Percentiles rank a stretch among this genome's conserved stretches.
Evolutionary conservation across 352 stramenopile genomes (phyloP).

Genomic region (Pythium folliculosum): DNA sequence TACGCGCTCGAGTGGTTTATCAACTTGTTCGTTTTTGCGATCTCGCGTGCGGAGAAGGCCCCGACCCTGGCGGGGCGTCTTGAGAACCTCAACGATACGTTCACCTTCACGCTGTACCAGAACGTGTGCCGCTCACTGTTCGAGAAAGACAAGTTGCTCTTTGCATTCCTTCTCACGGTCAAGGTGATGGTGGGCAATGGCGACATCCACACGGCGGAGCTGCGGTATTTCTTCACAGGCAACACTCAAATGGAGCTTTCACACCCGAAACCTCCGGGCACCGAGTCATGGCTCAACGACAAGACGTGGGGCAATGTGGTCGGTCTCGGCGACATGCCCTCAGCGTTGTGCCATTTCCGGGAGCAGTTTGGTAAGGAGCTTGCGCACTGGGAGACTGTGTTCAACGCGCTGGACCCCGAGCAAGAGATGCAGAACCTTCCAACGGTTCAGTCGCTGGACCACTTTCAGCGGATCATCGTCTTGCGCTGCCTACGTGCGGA

Average conservation of each 20-base stretch:
- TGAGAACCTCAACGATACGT: conserved; percentile 91
- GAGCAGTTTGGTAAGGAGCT: conserved; percentile 58
- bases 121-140: conserved; percentile 97
- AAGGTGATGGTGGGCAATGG: conserved; percentile 90
- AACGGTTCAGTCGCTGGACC: conserved; percentile 62
- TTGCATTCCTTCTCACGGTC: conserved; percentile 92
- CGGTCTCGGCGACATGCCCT: conserved; percentile 60
- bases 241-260: conserved; percentile 90
- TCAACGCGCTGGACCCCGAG: conserved; percentile 88
- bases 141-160: conserved; percentile 96
- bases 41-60: conserved; percentile 82
- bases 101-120: conserved; percentile 93
- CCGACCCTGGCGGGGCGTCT: conserved; percentile 81
- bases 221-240: conserved; percentile 93
- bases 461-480: conserved; percentile 90
- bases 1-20: conserved; percentile 97
- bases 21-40: conserved; percentile 92
- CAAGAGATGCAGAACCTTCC: conserved; percentile 56
- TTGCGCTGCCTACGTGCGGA: conserved; percentile 92
- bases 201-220: conserved; percentile 72
- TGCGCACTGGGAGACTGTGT: conserved; percentile 64
- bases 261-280: conserved; percentile 65
- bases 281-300: conserved; percentile 79
- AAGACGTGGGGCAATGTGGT: conserved; percentile 91
- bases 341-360: conserved; percentile 50